Conservation (phyloP, 805 yeast genomes). For the Myxozyma geophila region DNA sequence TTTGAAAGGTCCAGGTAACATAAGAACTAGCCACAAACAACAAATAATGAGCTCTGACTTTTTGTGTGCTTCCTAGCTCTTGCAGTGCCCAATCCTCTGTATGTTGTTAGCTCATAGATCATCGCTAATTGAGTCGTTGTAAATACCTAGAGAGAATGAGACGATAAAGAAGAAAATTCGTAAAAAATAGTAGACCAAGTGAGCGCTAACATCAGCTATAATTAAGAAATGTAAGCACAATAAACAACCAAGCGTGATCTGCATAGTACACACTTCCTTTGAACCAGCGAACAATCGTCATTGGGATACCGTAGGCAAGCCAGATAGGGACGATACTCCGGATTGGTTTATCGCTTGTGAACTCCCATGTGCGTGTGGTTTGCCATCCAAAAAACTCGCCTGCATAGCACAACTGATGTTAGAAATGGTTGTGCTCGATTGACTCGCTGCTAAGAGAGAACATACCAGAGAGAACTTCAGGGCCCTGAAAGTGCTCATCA, state of each 20-base stretch:
- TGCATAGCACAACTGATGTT: slow-evolving; percentile 2
- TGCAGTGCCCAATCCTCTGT: slow-evolving; percentile 37
- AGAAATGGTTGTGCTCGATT: too few species aligned
- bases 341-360: slow-evolving; percentile 58
- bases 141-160: slow-evolving; percentile 28
- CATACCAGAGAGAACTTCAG: slow-evolving; percentile 66
- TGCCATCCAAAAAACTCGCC: slow-evolving; percentile 51
- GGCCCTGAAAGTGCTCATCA: slow-evolving; percentile 94
- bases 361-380: slow-evolving; percentile 82
- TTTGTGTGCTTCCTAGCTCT: slow-evolving; percentile 35
- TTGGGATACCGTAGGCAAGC: slow-evolving; percentile 66
- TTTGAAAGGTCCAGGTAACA: slow-evolving; percentile 76
- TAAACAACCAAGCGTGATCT: not conserved
- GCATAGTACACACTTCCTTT: slow-evolving; percentile 25
- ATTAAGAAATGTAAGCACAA: not conserved
- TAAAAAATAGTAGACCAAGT: slow-evolving; percentile 29
- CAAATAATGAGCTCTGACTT: slow-evolving; percentile 38
- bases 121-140: not conserved
- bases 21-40: slow-evolving; percentile 60
- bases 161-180: slow-evolving; percentile 33
- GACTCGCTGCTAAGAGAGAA: not conserved
- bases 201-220: slow-evolving; percentile 25
- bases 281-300: slow-evolving; percentile 46
- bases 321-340: slow-evolving; percentile 74
- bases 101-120: not conserved